Conservation (phyloP, 2,329 filamentous ascomycete species). For the Zarea fungicola region DNA sequence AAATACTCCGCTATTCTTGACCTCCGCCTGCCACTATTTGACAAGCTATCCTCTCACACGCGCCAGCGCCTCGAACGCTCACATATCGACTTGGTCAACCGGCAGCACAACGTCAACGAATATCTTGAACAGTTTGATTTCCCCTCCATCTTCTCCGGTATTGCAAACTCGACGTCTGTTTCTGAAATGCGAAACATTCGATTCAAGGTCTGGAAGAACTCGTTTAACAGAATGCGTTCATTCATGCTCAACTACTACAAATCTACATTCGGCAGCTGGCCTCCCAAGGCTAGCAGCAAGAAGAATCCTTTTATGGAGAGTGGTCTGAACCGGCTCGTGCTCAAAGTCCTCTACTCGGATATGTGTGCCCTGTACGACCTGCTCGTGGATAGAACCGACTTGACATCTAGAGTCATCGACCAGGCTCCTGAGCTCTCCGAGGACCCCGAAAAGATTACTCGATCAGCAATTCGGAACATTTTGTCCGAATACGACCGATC, state of each 20-base stretch:
- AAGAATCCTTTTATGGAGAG: constrained; percentile 85
- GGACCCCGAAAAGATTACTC: constrained; percentile 54
- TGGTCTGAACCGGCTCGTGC: constrained; percentile 77
- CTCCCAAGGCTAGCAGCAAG: constrained; percentile 84
- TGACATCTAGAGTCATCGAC: constrained; percentile 76
- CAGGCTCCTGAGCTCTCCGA: constrained; percentile 53
- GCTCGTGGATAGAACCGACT: constrained; percentile 69
- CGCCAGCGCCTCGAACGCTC: constrained; percentile 77
- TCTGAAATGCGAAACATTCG: constrained; percentile 71
- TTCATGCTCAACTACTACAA: constrained; percentile 67
- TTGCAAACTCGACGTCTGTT: constrained; percentile 76
- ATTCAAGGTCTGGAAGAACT: constrained; percentile 77
- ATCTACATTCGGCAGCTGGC: constrained; percentile 64
- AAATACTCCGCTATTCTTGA: constrained; percentile 71
- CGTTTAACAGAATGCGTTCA: constrained; percentile 69
- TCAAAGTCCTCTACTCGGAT: constrained; percentile 79
- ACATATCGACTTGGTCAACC: constrained; percentile 70
- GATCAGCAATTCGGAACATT: constrained; percentile 69
- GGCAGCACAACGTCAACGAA: constrained; percentile 63
- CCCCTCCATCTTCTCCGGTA: constrained; percentile 80
- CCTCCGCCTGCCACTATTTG: constrained; percentile 63
- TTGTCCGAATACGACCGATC: constrained; percentile 86
- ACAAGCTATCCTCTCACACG: constrained; percentile 64
- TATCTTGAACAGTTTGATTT: constrained; percentile 88
- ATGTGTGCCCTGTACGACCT: constrained; percentile 84